Conservation (phyloP, 352 stramenopile genomes). For the Phytophthora kernoviae region DNA sequence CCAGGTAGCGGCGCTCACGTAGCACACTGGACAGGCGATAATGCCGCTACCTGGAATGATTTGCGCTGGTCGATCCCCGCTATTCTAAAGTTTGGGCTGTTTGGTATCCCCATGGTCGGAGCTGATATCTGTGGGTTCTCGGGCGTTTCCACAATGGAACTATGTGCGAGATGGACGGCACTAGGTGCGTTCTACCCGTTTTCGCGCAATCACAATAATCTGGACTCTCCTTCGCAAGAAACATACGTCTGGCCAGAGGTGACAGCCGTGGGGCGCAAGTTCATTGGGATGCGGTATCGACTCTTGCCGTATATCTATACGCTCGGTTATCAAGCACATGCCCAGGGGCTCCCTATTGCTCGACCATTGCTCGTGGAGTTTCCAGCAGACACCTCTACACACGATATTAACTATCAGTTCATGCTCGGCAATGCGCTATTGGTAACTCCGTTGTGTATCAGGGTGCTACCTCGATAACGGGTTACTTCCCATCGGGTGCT, state of each 20-base stretch:
- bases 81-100: constrained; percentile 77
- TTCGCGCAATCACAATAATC: constrained; percentile 82
- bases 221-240: constrained; percentile 54
- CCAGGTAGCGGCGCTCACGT: constrained; percentile 59
- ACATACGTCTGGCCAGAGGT: constrained; percentile 71
- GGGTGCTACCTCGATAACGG: constrained; percentile 44
- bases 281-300: constrained; percentile 75
- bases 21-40: constrained; percentile 85
- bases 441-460: constrained; percentile 65
- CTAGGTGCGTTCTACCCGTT: constrained; percentile 83
- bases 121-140: constrained; percentile 81
- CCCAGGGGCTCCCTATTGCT: constrained; percentile 48
- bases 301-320: constrained; percentile 85
- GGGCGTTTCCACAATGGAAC: constrained; percentile 57
- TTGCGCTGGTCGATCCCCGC: constrained; percentile 67
- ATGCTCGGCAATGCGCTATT: constrained; percentile 53
- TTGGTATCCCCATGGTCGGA: constrained; percentile 83
- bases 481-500: constrained; percentile 45
- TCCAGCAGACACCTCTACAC: constrained; percentile 41
- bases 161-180: constrained; percentile 82
- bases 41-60: constrained; percentile 80
- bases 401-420: constrained; percentile 59
- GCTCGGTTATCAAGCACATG: constrained; percentile 62
- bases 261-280: constrained; percentile 50
- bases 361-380: constrained; percentile 74